Evolutionary conservation across 306 rosid genomes (phyloP), one percentile per base, ranked within the genome.

Genomic region (Quercus berberidifolia): DNA sequence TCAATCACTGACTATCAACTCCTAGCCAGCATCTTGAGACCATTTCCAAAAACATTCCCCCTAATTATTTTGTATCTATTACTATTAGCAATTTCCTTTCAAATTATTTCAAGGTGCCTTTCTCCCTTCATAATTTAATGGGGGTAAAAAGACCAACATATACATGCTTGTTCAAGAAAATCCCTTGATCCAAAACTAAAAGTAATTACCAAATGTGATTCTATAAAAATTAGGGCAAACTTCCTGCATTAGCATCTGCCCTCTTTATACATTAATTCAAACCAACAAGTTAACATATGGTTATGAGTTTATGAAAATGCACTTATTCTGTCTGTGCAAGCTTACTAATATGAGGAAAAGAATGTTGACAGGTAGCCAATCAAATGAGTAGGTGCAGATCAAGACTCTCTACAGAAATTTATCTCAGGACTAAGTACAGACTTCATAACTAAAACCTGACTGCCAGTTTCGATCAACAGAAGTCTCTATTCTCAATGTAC

Each of bases 401-500:
- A 78, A 31, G 52, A 13, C 74, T 74, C 76, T 77, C 86, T 78
- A 85, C 75, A 74, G 79, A 88, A 83, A 83, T 71, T 75, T 41
- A 60, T 78, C 84, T 63, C 57, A 78, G 74, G 69, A 78, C 70
- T 81, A 83, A 63, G 88, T 81, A 72, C 80, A 76, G 69, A 74
- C 75, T 76, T 41, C 80, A 74, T 79, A 69, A 78, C 81, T 73
- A 74, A 74, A 79, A 69, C 63, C 86, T 74, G 79, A 63, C 71
- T 83, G 80, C 85, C 75, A 79, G 73, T 69, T 75, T 74, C 69
- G 76, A 79, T 20, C 25, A 60, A 76, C 79, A 84, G 78, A 74
- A 72, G 59, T 71, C 78, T 75, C 85, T 87, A 38, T 83, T 85
- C 76, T 84, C 68, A 68, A 85, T 30, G 75, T 72, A 78, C 58